Conservation (phyloP, 441 rosid genomes). For the Melastoma candidum region DNA sequence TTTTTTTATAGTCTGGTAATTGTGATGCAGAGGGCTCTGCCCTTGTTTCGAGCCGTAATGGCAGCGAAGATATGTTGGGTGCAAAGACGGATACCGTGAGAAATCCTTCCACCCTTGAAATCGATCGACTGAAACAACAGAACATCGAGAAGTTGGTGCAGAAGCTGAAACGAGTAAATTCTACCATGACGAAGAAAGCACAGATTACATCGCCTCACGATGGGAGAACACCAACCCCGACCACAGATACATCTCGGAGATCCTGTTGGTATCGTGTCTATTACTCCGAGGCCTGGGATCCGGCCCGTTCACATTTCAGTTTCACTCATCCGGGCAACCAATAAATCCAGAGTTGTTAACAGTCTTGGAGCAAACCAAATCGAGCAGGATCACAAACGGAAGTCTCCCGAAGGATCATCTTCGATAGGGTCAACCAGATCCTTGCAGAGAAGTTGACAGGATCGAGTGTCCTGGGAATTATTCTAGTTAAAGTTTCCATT, state of each 20-base stretch:
- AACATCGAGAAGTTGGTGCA: slow-evolving; percentile 70
- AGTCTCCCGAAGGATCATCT: slow-evolving; percentile 56
- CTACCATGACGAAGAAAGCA: slow-evolving; percentile 22
- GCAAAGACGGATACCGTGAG: slow-evolving; percentile 21
- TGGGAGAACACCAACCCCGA: slow-evolving; percentile 35
- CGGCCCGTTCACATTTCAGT: slow-evolving; percentile 29
- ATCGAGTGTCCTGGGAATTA: slow-evolving; percentile 16
- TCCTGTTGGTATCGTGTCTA: slow-evolving; percentile 56
- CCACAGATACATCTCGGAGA: slow-evolving; percentile 62
- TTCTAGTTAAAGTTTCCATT: no score
- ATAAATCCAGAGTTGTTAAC: slow-evolving; percentile 50
- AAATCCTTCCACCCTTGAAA: slow-evolving; percentile 43
- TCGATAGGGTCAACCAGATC: slow-evolving; percentile 70
- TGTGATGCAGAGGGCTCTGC: not conserved
- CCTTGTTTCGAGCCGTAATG: slow-evolving; percentile 21
- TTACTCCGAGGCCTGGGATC: slow-evolving; percentile 48
- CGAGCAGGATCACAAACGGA: slow-evolving; percentile 24
- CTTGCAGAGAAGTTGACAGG: slow-evolving; percentile 35
- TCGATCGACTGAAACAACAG: slow-evolving; percentile 68
- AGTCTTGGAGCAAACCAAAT: slow-evolving; percentile 51
- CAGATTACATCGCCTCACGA: slow-evolving; percentile 20
- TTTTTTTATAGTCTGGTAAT: no score
- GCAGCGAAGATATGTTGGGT: slow-evolving; percentile 35
- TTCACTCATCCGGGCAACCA: slow-evolving; percentile 43
- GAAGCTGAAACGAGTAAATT: slow-evolving; percentile 49